phyloP scores from a whole-genome alignment of 1,284 basidiomycete species.

The Xerocomus cyaneibrunnescens region DNA sequence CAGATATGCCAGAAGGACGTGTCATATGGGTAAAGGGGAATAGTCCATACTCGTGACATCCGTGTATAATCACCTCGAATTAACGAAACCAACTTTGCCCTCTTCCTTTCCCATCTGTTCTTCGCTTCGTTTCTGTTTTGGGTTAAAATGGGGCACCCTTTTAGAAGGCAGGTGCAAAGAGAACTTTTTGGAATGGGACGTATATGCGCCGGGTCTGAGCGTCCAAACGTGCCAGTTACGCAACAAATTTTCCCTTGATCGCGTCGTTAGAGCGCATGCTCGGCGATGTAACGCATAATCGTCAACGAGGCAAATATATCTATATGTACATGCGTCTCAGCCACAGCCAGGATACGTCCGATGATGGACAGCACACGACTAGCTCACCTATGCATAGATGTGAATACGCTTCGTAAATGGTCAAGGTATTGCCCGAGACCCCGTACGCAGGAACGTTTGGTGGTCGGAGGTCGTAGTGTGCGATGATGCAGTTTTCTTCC shows the following conservation, averaged over 20 bases:
- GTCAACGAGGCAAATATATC: slow-evolving; percentile 61
- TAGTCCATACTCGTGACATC: not conserved
- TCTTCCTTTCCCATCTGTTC: not conserved
- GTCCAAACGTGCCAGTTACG: not conserved
- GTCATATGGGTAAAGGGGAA: too few species aligned
- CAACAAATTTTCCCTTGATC: not conserved
- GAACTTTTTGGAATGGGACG: slow-evolving; percentile 8
- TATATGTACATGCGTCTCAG: slow-evolving; percentile 30
- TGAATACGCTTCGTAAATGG: slow-evolving; percentile 56
- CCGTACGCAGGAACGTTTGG: slow-evolving; percentile 53
- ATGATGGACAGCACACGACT: too few species aligned
- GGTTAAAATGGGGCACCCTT: not conserved
- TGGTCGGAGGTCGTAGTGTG: slow-evolving; percentile 58
- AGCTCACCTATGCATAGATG: slow-evolving; percentile 55
- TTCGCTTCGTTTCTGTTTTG: slow-evolving; percentile 4
- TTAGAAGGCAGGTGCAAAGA: not conserved
- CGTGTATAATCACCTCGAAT: not conserved
- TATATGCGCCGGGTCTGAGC: not conserved
- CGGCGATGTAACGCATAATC: slow-evolving; percentile 63
- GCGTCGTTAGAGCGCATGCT: slow-evolving; percentile 40
- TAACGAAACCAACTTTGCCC: too few species aligned
- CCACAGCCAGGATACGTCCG: not conserved
- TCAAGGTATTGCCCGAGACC: slow-evolving; percentile 64
- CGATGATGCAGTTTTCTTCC: slow-evolving; percentile 52
- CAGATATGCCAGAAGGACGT: too few species aligned